Conservation (phyloP, 768 basidiomycete species). For the Macrolepiota fuliginosa region DNA sequence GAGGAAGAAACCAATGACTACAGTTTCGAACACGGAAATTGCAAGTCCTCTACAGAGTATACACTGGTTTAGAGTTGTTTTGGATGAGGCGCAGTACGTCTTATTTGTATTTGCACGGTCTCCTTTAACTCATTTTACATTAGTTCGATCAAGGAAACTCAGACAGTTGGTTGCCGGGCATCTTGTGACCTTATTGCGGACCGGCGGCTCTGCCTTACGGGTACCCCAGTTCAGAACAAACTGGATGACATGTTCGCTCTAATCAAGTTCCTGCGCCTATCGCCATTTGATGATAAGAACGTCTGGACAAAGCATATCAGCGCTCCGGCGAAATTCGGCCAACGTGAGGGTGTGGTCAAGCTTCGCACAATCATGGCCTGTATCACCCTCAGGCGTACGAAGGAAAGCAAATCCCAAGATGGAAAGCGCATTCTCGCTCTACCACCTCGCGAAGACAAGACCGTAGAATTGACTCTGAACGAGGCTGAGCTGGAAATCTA, state of each 20-base stretch:
- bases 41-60: slow-evolving; percentile 89
- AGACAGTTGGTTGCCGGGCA: slow-evolving; percentile 91
- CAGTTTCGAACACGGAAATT: slow-evolving; percentile 36
- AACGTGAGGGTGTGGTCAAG: slow-evolving; percentile 86
- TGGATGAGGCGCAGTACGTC: slow-evolving; percentile 93
- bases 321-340: slow-evolving; percentile 88
- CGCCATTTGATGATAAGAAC: slow-evolving; percentile 91
- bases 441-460: slow-evolving; percentile 87
- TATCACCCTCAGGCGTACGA: slow-evolving; percentile 94
- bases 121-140: slow-evolving; percentile 4
- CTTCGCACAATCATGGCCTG: slow-evolving; percentile 96
- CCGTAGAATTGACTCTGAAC: slow-evolving; percentile 83
- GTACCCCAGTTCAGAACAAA: slow-evolving; percentile 99
- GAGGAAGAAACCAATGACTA: slow-evolving; percentile 51
- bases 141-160: slow-evolving; percentile 95
- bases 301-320: slow-evolving; percentile 94
- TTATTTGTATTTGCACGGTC: neutral
- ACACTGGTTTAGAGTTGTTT: slow-evolving; percentile 93
- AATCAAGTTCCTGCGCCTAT: slow-evolving; percentile 91
- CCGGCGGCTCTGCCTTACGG: slow-evolving; percentile 91
- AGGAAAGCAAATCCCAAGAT: slow-evolving; percentile 79
- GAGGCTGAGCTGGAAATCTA: slow-evolving; percentile 83
- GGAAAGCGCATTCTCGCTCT: slow-evolving; percentile 85
- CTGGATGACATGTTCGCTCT: slow-evolving; percentile 97
- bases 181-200: slow-evolving; percentile 95